Evolutionary conservation across 1,284 basidiomycete genomes (phyloP).

Genomic region (Coniferiporia weirii): DNA sequence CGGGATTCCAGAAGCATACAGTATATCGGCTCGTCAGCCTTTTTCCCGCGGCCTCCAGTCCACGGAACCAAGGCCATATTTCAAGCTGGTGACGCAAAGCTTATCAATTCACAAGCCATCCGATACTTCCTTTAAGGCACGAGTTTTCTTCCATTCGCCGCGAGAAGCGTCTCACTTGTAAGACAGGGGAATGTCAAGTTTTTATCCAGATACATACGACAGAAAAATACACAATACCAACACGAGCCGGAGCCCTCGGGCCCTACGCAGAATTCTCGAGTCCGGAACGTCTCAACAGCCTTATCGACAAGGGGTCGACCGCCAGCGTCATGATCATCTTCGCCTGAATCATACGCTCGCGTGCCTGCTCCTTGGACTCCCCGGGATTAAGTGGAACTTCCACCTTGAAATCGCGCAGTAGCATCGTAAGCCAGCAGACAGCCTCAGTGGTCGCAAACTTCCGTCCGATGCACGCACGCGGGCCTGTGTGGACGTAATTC

Average conservation of each 20-base stretch:
- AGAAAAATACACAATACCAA: neutral
- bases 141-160: neutral
- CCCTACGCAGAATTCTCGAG: neutral
- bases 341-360: conserved; percentile 38
- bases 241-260: neutral
- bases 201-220: neutral
- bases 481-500: conserved; percentile 30
- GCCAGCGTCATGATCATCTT: conserved; percentile 36
- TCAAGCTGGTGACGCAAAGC: neutral
- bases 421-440: conserved; percentile 43
- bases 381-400: conserved; percentile 36
- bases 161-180: neutral
- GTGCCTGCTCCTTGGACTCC: conserved; percentile 42
- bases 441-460: conserved; percentile 49
- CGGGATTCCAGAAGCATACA: neutral
- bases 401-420: conserved; percentile 48
- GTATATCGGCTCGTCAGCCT: too few relatives aligned
- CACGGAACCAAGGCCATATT: neutral
- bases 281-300: conserved; percentile 28
- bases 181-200: too few relatives aligned
- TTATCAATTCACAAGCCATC: neutral
- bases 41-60: neutral
- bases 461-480: conserved; percentile 49
- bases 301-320: conserved; percentile 37
- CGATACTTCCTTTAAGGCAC: neutral